phyloP scores from a whole-genome alignment of 1,139 yeast genomes.

The Saccharomyces hybrid region DNA sequence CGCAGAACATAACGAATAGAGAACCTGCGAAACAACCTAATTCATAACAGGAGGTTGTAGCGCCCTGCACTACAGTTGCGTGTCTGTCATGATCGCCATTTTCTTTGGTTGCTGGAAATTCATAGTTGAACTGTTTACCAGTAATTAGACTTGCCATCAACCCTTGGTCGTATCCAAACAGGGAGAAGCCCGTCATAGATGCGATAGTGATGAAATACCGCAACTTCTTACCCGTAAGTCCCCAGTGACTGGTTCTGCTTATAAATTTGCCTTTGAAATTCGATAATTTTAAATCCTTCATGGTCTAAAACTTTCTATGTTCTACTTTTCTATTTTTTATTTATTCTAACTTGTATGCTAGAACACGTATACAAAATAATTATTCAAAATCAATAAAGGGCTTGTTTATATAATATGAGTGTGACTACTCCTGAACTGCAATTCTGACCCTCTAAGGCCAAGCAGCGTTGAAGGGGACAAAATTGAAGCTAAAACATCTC shows the following conservation, averaged over 20 bases:
- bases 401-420: neutral
- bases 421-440: neutral
- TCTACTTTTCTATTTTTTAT: neutral
- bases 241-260: conserved; percentile 3
- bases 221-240: conserved; percentile 36
- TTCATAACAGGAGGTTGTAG: conserved; percentile 65
- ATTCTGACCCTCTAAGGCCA: neutral
- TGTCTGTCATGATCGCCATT: conserved; percentile 29
- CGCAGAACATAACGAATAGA: conserved; percentile 51
- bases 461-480: neutral
- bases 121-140: conserved; percentile 49
- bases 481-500: neutral
- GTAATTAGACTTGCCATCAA: conserved; percentile 67
- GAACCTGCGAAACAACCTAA: conserved; percentile 76
- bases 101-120: conserved; percentile 47
- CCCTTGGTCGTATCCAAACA: conserved; percentile 79
- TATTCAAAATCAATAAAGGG: neutral
- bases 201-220: conserved; percentile 44
- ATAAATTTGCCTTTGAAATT: neutral
- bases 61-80: conserved; percentile 52
- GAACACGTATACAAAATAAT: neutral
- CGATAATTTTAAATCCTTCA: neutral
- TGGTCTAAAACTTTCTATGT: neutral
- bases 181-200: conserved; percentile 60
- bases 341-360: neutral